Evolutionary conservation across 192 early-diverging fungal species (phyloP), one percentile per base, ranked within the genome.

Genomic region (Coemansia sp.): DNA sequence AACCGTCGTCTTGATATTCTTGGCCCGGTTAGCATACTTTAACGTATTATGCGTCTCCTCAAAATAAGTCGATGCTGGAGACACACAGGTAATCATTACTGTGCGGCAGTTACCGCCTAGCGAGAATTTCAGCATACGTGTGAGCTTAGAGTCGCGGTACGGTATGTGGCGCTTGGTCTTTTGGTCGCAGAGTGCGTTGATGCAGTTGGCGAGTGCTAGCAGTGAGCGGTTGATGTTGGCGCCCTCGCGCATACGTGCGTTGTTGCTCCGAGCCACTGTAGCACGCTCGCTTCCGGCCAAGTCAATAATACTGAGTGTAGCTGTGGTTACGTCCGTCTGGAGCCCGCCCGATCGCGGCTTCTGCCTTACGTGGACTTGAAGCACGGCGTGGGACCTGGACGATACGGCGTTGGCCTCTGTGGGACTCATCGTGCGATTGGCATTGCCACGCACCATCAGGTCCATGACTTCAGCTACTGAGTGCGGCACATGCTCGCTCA

Each of bases 41-140:
- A 93, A 78, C 18, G 92, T 92, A 69, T 91, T 91, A 39, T 88
- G 77, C 4, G 92, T 92, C 68, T 93, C 92, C 62, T 91, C 91
- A 47, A 80, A 90, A 61, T 89, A 86, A 18, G 78, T 69, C 12
- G 80, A 76, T 12, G 86, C 84, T 4, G 91, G 89, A 11, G 87
- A 87, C 24, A 92, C 88, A 64, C 89, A 89, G 10, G 88, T 87
- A 62, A 93, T 90, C 92, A 93, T 93, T 8, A 90, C 88, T 4
- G 88, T 89, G n/a, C 85, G 84, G 68, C 89, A 90, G 74, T 93
- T 92, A 13, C 92, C 92, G 45, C 89, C 89, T 61, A 93, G 78
- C 30, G 92, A 90, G 64, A 87, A 87, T 70, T 93, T 90, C 27
- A 91, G 69, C 61, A 91, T 64, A 15, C 91, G 73, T 3, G 90